Evolutionary conservation across 345 rosid species (phyloP), one percentile per base, ranked within the genome.

Genomic region (Eucalyptus viminalis): DNA sequence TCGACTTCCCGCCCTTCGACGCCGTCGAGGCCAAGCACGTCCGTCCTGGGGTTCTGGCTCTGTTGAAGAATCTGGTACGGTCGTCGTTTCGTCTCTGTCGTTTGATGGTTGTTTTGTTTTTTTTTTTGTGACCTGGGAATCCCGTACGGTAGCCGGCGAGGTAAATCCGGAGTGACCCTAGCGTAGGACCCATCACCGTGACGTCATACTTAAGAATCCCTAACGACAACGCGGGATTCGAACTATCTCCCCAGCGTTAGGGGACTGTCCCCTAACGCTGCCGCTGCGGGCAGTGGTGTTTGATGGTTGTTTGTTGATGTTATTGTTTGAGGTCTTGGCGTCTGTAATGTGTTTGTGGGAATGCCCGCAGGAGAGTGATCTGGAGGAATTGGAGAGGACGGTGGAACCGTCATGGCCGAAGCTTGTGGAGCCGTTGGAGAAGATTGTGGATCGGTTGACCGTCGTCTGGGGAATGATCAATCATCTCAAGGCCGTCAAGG

Each of bases 361-460:
- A 27, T 3, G 65, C 49, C 53, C 6, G 49, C 80, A 97, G 99
- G 98, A 96, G 91, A 89, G 86, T 92, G 96, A 95, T 87, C 88
- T 95, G 95, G 99, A 96, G 90, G 93, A 94, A 89, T 87, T 96
- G 89, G 98, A 97, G 92, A 95, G 91, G 69, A 91, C 92, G 2
- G 95, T 95, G 87, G 97, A 96, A 91, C 98, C 99, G 0, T 91
- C 98, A 7, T 97, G 99, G 99, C 93, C 96, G 67, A 97, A 96
- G 89, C 92, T 97, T 90, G 98, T 95, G 92, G 99, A 96, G 92
- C 99, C 99, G n/a, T 86, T 97, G 91, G 99, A 96, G 96, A 97
- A 92, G 95, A 94, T 97, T 89, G 80, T 93, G 34, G 99, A 96
- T 92, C 92, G 89, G 10, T 90, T 96, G 92, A 21, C 91, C 86